Conservation (phyloP, 768 basidiomycete species). For the Boletellus ananas region DNA sequence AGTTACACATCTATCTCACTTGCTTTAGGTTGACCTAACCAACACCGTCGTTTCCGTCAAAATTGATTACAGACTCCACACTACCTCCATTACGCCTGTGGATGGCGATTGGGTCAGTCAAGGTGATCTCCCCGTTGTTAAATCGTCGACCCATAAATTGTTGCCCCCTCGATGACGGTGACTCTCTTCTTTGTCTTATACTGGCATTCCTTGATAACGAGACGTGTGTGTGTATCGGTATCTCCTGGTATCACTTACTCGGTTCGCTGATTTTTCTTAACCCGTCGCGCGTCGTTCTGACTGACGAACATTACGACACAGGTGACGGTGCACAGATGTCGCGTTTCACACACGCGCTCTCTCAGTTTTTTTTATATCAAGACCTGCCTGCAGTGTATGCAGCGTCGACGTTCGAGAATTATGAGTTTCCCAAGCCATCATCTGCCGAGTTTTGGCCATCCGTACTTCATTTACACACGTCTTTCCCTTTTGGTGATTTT, state of each 20-base stretch:
- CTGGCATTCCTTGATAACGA: constrained; percentile 15
- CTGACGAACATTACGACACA: not conserved
- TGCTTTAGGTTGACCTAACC: constrained; percentile 11
- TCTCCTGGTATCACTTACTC: constrained; percentile 30
- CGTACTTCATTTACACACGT: constrained; percentile 19
- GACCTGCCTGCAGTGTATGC: constrained; percentile 1
- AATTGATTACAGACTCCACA: constrained; percentile 2
- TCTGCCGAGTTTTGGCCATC: constrained; percentile 7
- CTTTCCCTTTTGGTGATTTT: constrained; percentile 6
- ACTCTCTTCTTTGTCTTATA: constrained; percentile 21
- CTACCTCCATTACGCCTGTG: not conserved
- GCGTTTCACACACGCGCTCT: constrained; percentile 25
- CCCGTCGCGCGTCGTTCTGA: not conserved
- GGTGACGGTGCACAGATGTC: constrained; percentile 24
- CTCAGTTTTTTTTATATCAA: constrained; percentile 26
- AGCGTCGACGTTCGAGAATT: constrained; percentile 12
- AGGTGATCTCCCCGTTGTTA: constrained; percentile 8
- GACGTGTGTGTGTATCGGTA: constrained; percentile 21
- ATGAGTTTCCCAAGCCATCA: not conserved
- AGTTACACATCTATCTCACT: not conserved
- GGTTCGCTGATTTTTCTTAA: constrained; percentile 11
- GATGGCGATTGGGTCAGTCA: constrained; percentile 16
- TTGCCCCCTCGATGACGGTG: not conserved
- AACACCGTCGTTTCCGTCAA: constrained; percentile 12
- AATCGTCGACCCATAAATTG: not conserved